A percentile compares a stretch with the other conserved stretches of the same genome.
Conservation (phyloP, 768 basidiomycete genomes). For the Galerina sulciceps region DNA sequence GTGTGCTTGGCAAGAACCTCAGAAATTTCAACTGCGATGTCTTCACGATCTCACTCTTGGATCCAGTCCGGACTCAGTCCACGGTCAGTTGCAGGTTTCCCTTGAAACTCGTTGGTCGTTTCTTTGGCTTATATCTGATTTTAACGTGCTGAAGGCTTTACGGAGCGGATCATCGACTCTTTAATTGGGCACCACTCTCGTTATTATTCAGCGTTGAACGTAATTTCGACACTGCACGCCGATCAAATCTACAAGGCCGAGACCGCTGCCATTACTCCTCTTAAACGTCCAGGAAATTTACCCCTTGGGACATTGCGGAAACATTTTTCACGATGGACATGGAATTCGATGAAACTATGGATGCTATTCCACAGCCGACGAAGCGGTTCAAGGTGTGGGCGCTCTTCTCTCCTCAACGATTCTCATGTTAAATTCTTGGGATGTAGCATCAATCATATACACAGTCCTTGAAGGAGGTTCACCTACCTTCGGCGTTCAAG, state of each 20-base stretch:
- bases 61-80: neutral
- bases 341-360: slow-evolving; percentile 20
- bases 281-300: too few relatives aligned
- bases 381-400: slow-evolving; percentile 21
- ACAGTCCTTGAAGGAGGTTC: slow-evolving; percentile 67
- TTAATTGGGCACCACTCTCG: neutral
- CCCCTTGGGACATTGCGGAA: too few relatives aligned
- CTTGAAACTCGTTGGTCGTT: too few relatives aligned
- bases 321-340: neutral
- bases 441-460: slow-evolving; percentile 76
- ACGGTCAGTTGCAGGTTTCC: too few relatives aligned
- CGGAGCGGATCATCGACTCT: neutral
- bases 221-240: neutral
- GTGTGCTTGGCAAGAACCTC: slow-evolving; percentile 1
- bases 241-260: neutral
- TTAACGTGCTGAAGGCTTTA: neutral
- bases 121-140: too few relatives aligned
- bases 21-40: slow-evolving; percentile 5
- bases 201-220: neutral
- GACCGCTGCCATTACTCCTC: too few relatives aligned
- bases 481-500: slow-evolving; percentile 67
- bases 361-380: slow-evolving; percentile 4
- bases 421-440: neutral
- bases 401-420: neutral
- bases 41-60: neutral